These are phyloP conservation scores for Umbelopsis vinacea DNA, from an alignment of 192 early-diverging fungal species.

Conservation along the genomic window DNA sequence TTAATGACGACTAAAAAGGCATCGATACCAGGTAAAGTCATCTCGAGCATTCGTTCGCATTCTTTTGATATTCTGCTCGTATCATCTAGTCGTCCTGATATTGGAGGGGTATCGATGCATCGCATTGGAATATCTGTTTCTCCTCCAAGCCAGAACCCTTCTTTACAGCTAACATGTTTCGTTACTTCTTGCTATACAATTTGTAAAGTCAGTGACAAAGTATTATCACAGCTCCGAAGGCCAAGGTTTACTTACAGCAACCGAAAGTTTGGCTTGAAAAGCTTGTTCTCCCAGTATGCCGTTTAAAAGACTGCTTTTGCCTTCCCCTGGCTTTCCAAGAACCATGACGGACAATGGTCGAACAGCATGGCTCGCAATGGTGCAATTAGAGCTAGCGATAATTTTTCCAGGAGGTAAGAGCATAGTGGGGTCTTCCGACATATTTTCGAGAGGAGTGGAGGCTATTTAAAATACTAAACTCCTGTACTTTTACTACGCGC, in stretches of 20 bases:
- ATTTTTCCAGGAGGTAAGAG: slow-evolving; percentile 19
- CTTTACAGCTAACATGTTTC: slow-evolving; percentile 40
- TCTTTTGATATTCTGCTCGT: slow-evolving; percentile 36
- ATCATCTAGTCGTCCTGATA: slow-evolving; percentile 45
- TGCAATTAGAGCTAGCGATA: not conserved
- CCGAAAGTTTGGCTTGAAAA: slow-evolving; percentile 43
- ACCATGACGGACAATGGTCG: slow-evolving; percentile 21
- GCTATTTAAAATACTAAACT: not conserved
- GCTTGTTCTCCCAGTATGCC: slow-evolving; percentile 44
- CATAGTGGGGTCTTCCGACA: slow-evolving; percentile 7
- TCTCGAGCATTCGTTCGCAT: slow-evolving; percentile 34
- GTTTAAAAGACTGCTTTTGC: slow-evolving; percentile 50
- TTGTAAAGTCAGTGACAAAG: too few relatives aligned
- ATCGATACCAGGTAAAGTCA: slow-evolving; percentile 41
- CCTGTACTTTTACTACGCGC: slow-evolving; percentile 6
- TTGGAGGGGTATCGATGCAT: slow-evolving; percentile 49
- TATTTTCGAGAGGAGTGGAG: not conserved
- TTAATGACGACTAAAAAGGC: slow-evolving; percentile 47
- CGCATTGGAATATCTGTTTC: slow-evolving; percentile 42
- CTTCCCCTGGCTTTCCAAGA: slow-evolving; percentile 31
- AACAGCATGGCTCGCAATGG: not conserved
- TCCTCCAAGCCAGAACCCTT: slow-evolving; percentile 42
- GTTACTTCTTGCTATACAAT: slow-evolving; percentile 43
- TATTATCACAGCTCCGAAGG: not conserved
- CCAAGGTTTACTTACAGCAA: slow-evolving; percentile 31